Percentiles rank a stretch among this genome's conserved stretches.
Evolutionary conservation across 2,329 filamentous ascomycete genomes (phyloP).

Genomic region (Pestalotiopsis sp.): DNA sequence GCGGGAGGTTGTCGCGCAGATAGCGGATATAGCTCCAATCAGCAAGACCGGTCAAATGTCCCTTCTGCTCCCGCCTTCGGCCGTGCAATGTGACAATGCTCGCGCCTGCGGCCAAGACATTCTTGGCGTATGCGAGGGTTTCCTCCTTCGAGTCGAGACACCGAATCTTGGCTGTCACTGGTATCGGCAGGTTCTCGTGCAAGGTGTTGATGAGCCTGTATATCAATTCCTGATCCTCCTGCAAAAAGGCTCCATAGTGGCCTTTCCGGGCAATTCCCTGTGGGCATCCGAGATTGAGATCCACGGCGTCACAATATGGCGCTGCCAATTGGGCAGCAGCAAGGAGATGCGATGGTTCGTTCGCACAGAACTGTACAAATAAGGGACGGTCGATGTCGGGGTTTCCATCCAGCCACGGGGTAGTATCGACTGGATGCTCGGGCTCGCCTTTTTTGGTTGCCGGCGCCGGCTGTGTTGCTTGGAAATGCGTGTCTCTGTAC

Average conservation of each 20-base stretch:
- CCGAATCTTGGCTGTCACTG: slow-evolving; percentile 93
- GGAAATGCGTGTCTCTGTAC: slow-evolving; percentile 81
- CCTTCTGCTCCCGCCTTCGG: slow-evolving; percentile 86
- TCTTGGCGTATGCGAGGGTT: slow-evolving; percentile 86
- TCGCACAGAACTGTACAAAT: slow-evolving; percentile 96
- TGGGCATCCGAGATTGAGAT: slow-evolving; percentile 93
- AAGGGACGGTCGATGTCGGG: slow-evolving; percentile 82
- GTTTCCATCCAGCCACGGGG: slow-evolving; percentile 80
- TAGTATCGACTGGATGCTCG: slow-evolving; percentile 31
- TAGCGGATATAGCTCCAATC: slow-evolving; percentile 88
- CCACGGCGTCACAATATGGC: slow-evolving; percentile 91
- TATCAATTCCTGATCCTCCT: slow-evolving; percentile 87
- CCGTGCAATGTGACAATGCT: slow-evolving; percentile 95
- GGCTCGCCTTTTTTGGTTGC: slow-evolving; percentile 20
- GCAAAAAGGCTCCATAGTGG: slow-evolving; percentile 90
- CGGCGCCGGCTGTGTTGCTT: slow-evolving; percentile 53
- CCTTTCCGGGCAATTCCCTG: slow-evolving; percentile 92
- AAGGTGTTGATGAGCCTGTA: slow-evolving; percentile 81
- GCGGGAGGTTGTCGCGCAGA: slow-evolving; percentile 78
- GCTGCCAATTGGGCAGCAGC: slow-evolving; percentile 76
- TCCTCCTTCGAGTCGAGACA: slow-evolving; percentile 84
- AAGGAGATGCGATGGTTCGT: slow-evolving; percentile 79
- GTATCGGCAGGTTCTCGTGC: slow-evolving; percentile 75
- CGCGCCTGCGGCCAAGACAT: slow-evolving; percentile 83
- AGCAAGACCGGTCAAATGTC: slow-evolving; percentile 89